Conservation (phyloP, 768 basidiomycete genomes). For the Amanita rimosa region DNA sequence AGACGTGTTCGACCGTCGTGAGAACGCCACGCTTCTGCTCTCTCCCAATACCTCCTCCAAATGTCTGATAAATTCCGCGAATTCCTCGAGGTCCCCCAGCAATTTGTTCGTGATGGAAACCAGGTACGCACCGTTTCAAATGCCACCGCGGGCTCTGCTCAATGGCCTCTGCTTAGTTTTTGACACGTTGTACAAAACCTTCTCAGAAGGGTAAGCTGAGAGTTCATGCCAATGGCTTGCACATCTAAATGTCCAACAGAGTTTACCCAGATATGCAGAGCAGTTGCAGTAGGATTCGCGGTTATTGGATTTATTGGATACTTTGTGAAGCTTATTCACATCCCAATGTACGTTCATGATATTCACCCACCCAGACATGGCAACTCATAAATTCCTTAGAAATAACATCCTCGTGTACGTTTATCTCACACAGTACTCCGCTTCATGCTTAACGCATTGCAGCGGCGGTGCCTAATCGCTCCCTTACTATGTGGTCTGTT, state of each 20-base stretch:
- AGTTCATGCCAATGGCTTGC: neutral
- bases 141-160: slow-evolving; percentile 6
- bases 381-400: slow-evolving; percentile 28
- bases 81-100: slow-evolving; percentile 82
- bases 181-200: slow-evolving; percentile 96
- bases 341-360: slow-evolving; percentile 74
- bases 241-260: slow-evolving; percentile 37
- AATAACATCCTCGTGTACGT: slow-evolving; percentile 98
- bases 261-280: slow-evolving; percentile 89
- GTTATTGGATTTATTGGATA: slow-evolving; percentile 99
- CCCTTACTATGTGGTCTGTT: neutral
- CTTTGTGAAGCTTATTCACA: slow-evolving; percentile 96
- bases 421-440: neutral
- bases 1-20: slow-evolving; percentile 22
- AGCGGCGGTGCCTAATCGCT: slow-evolving; percentile 63
- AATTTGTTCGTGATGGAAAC: slow-evolving; percentile 88
- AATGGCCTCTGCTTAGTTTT: slow-evolving; percentile 48
- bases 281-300: slow-evolving; percentile 93
- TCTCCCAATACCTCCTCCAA: slow-evolving; percentile 18
- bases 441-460: slow-evolving; percentile 16
- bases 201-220: slow-evolving; percentile 70
- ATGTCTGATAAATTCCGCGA: slow-evolving; percentile 92
- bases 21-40: slow-evolving; percentile 15
- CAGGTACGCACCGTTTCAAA: slow-evolving; percentile 45
- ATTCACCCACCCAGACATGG: neutral